phyloP scores from a whole-genome alignment of 305 asterid species.

The Fraxinus greggii region DNA sequence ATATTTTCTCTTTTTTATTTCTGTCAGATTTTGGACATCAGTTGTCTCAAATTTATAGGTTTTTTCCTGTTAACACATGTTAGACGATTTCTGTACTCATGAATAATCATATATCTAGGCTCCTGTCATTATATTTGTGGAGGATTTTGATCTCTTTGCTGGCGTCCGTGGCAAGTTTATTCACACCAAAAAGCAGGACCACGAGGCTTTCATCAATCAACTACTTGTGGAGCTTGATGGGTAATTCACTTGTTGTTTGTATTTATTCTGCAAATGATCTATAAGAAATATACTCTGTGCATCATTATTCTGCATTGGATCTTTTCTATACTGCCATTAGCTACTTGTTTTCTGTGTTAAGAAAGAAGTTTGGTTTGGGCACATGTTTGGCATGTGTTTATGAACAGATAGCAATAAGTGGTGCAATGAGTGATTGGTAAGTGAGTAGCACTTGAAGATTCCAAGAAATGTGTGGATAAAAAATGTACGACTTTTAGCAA shows the following conservation, averaged over 20 bases:
- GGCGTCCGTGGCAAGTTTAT: conserved; percentile 93
- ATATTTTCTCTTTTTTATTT: not conserved
- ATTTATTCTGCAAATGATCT: conserved; percentile 10
- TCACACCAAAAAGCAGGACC: conserved; percentile 93
- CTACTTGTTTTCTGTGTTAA: not conserved
- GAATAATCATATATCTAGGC: conserved; percentile 57
- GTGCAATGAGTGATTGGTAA: not conserved
- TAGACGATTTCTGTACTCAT: conserved; percentile 27
- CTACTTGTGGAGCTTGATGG: conserved; percentile 99
- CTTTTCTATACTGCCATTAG: conserved; percentile 12
- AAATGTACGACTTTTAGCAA: not conserved
- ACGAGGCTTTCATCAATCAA: conserved; percentile 97
- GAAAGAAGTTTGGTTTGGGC: not conserved
- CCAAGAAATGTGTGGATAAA: not conserved
- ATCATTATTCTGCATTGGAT: not conserved
- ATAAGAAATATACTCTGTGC: not conserved
- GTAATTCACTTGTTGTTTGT: conserved; percentile 36
- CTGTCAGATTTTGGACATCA: not conserved
- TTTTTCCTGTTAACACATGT: conserved; percentile 17
- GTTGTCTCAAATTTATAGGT: conserved; percentile 7
- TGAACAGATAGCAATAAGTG: not conserved
- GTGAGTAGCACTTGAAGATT: not conserved
- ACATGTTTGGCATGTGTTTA: not conserved
- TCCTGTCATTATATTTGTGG: conserved; percentile 97
- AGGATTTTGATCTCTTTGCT: conserved; percentile 97